phyloP scores from a whole-genome alignment of 352 stramenopile genomes.

The Achlya hypogyna region DNA sequence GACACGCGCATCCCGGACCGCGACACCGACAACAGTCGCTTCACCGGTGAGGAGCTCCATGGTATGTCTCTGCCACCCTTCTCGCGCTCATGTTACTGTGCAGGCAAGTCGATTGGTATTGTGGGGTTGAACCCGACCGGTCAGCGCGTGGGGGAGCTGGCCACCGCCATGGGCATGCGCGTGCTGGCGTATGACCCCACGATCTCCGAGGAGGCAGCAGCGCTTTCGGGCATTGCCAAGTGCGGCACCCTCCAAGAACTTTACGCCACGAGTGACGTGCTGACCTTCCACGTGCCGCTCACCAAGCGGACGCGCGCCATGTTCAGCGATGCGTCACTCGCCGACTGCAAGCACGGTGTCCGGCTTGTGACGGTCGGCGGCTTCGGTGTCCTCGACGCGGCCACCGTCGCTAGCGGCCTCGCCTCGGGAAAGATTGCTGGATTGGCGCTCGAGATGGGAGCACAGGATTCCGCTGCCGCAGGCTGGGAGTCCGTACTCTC shows the following conservation, averaged over 20 bases:
- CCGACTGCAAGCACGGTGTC: conserved; percentile 85
- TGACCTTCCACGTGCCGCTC: conserved; percentile 92
- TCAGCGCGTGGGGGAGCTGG: conserved; percentile 65
- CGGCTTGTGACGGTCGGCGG: conserved; percentile 77
- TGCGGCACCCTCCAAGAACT: conserved; percentile 45
- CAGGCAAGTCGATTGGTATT: conserved; percentile 50
- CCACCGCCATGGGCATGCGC: conserved; percentile 53
- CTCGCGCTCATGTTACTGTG: background rate
- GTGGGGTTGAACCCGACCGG: conserved; percentile 65
- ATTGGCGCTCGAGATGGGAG: conserved; percentile 72
- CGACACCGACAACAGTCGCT: conserved; percentile 30
- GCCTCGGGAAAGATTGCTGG: conserved; percentile 74
- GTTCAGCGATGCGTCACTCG: conserved; percentile 70
- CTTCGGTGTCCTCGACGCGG: conserved; percentile 73
- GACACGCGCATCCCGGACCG: conserved; percentile 23
- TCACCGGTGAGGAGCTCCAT: conserved; percentile 48
- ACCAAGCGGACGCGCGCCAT: conserved; percentile 87
- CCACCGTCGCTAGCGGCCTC: conserved; percentile 57
- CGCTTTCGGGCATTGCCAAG: conserved; percentile 53
- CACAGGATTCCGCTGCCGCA: conserved; percentile 32
- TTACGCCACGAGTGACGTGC: conserved; percentile 81
- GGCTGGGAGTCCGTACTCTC: conserved; percentile 61
- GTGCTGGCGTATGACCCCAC: conserved; percentile 69
- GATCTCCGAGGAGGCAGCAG: conserved; percentile 52
- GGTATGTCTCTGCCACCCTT: background rate